Conservation (phyloP, 129 eudicot genomes). For the sunflower (Helianthus annuus) region HanXRQr2.0-SUNRISE NC_035446.2:91934895-91935394, state of each 20-base stretch:
- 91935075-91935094: constrained; percentile 31
- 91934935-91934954: constrained; percentile 25
- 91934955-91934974: constrained; percentile 36
- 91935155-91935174: constrained; percentile 32
- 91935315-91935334: constrained; percentile 94
- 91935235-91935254: constrained; percentile 23
- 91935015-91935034: constrained; percentile 9
- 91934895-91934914: background rate
- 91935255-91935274: constrained; percentile 96
- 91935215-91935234: constrained; percentile 4
- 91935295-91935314: constrained; percentile 85
- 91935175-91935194: constrained; percentile 33
- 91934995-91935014: constrained; percentile 30
- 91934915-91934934: constrained; percentile 19
- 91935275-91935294: constrained; percentile 83
- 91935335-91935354: constrained; percentile 93
- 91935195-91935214: constrained; percentile 23
- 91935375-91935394: constrained; percentile 97
- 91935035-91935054: constrained; percentile 31
- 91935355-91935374: constrained; percentile 94
- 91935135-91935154: constrained; percentile 24
- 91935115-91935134: constrained; percentile 41
- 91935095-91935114: constrained; percentile 49
- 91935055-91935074: constrained; percentile 43
- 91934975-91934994: constrained; percentile 27